Conservation (phyloP, 768 basidiomycete genomes). For the Rhodotorula sphaerocarpa region DNA sequence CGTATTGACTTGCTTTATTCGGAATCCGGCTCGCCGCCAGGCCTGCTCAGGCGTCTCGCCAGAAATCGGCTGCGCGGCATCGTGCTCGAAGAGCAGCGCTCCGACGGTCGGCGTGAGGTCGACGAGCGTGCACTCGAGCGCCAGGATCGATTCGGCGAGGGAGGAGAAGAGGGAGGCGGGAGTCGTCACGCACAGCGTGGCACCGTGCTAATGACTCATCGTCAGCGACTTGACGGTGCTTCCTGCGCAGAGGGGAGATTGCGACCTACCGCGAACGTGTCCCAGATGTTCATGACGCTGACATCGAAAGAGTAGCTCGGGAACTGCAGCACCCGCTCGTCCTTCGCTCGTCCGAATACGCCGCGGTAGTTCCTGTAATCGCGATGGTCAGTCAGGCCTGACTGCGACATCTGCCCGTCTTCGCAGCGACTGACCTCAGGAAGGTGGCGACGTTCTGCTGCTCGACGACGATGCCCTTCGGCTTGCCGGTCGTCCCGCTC, state of each 20-base stretch:
- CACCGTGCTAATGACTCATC: constrained; percentile 14
- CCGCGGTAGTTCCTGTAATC: constrained; percentile 26
- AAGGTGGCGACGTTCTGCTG: constrained; percentile 30
- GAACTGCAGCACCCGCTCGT: constrained; percentile 33
- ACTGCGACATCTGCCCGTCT: too few relatives aligned
- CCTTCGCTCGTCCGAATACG: constrained; percentile 30
- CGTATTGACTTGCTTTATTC: constrained; percentile 31
- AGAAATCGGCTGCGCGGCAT: constrained; percentile 18
- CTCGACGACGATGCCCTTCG: constrained; percentile 31
- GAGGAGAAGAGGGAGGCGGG: constrained; percentile 30
- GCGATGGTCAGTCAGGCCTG: neutral
- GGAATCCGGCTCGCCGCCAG: constrained; percentile 25
- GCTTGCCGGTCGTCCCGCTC: constrained; percentile 29
- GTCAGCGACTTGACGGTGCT: neutral
- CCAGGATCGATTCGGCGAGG: constrained; percentile 25
- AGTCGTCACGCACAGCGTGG: constrained; percentile 28
- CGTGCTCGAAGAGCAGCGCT: constrained; percentile 28
- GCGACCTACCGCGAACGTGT: constrained; percentile 22
- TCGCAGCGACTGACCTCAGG: constrained; percentile 8
- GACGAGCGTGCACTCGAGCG: constrained; percentile 31
- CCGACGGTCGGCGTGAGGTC: constrained; percentile 33
- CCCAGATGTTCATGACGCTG: constrained; percentile 34
- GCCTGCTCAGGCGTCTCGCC: constrained; percentile 15
- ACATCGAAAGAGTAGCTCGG: constrained; percentile 32
- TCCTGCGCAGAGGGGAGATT: too few relatives aligned